Base-by-base conservation (phyloP, 495 filamentous ascomycete genomes). In the Niebla homalea region DNA sequence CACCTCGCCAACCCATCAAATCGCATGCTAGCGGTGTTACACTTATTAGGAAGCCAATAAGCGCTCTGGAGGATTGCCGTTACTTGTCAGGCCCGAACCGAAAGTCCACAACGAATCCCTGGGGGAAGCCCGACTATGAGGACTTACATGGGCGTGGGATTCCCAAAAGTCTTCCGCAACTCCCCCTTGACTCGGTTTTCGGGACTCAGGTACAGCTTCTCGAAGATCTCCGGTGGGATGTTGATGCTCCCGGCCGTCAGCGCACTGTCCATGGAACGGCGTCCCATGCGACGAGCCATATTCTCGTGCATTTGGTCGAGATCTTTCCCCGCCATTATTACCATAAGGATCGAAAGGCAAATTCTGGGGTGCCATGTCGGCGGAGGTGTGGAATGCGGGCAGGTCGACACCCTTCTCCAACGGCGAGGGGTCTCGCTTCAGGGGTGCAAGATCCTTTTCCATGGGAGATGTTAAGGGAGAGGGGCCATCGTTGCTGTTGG, bases 201-300 rank as follows among this genome's bases (percentile, higher is more conserved):
- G 5, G 80, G 81, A 7, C 72, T 77, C 7, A 87, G 70, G 56
- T 85, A 86, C 26, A 87, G 69, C 66, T 84, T 85, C 68, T 85
- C 83, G 58, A 87, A 87, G 0, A 79, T 69, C 58, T 84, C 83
- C 14, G 79, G 69, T 0, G 79, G 78, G 59, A 84, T 79, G 35
- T 64, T 69, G 43, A 79, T 63, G 56, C 70, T 75, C 49, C 69
- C 68, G 19, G 73, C 70, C 5, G 69, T 74, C 16, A 63, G 63
- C 42, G 76, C 69, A 47, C 67, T 69, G 50, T 64, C 62, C 25
- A 77, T 50, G 19, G 71, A 66, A 44, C 65, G 63, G 8, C 69
- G n/a, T n/a, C n/a, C n/a, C n/a, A n/a, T n/a, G n/a, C n/a, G n/a
- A n/a, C n/a, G n/a, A n/a, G n/a, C 63, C 6, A 70, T 63, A 35